These are phyloP conservation scores for Colletotrichum nymphaeae DNA, from an alignment of 2,329 filamentous ascomycete genomes.

Conservation along the genomic window DNA sequence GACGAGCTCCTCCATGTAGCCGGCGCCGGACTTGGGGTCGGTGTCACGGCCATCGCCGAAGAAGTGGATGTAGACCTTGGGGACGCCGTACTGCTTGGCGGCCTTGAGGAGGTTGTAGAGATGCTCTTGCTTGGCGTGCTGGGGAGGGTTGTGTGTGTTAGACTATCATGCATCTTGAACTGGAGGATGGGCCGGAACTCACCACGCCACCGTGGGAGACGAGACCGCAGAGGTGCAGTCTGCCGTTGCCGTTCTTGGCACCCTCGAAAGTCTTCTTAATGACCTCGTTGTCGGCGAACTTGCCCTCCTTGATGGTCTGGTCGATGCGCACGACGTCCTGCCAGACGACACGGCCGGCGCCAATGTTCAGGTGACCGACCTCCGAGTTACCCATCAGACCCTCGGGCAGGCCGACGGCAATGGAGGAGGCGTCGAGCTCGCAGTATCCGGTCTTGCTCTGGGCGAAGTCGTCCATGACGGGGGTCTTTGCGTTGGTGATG, in stretches of 20 bases:
- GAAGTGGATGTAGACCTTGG: constrained; percentile 98
- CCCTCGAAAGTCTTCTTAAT: constrained; percentile 81
- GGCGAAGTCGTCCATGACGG: constrained; percentile 93
- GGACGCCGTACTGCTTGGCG: constrained; percentile 88
- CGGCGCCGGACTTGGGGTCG: constrained; percentile 92
- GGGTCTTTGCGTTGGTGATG: constrained; percentile 92
- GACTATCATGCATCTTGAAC: neutral
- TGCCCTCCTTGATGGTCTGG: constrained; percentile 86
- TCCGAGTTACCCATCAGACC: constrained; percentile 99
- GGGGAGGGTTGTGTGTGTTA: neutral
- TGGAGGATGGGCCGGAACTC: constrained; percentile 47
- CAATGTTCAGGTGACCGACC: constrained; percentile 98
- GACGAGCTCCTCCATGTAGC: constrained; percentile 88
- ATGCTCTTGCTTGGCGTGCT: constrained; percentile 96
- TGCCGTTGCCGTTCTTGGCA: constrained; percentile 89
- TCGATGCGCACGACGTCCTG: constrained; percentile 98
- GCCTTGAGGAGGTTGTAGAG: constrained; percentile 88
- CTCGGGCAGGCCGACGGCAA: constrained; percentile 94
- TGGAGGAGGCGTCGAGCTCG: constrained; percentile 93
- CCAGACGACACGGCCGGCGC: constrained; percentile 97
- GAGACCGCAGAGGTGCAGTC: constrained; percentile 91
- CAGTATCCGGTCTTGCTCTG: constrained; percentile 86
- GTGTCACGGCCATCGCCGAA: constrained; percentile 98
- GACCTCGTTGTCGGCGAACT: constrained; percentile 80
- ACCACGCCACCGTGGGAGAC: constrained; percentile 95